Conservation (phyloP, 768 basidiomycete species). For the Butyriboletus loyo region DNA sequence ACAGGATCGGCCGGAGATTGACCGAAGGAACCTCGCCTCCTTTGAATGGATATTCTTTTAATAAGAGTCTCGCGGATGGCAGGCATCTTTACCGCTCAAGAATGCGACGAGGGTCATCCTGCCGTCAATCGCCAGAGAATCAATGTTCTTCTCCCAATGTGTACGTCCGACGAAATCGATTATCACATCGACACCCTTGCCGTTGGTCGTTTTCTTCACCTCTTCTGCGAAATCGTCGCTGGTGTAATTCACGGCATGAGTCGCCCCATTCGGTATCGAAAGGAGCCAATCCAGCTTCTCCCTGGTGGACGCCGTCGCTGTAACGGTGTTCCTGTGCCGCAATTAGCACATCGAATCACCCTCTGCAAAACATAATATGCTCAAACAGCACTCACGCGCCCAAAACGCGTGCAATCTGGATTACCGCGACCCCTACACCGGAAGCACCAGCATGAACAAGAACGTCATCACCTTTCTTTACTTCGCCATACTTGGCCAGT, state of each 20-base stretch:
- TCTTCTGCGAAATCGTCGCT: slow-evolving; percentile 75
- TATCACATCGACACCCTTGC: slow-evolving; percentile 76
- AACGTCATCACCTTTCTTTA: slow-evolving; percentile 70
- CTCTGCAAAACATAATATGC: background rate
- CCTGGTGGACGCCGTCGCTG: slow-evolving; percentile 80
- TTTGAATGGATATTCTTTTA: slow-evolving; percentile 29
- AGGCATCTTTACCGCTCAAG: slow-evolving; percentile 54
- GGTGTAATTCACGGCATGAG: slow-evolving; percentile 81
- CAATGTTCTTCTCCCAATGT: slow-evolving; percentile 73
- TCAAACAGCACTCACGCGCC: slow-evolving; percentile 57
- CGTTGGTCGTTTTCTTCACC: slow-evolving; percentile 63
- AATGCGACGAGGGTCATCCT: slow-evolving; percentile 67
- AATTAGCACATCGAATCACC: slow-evolving; percentile 7
- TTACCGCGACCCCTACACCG: slow-evolving; percentile 85
- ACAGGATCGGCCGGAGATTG: slow-evolving; percentile 66
- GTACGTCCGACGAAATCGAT: slow-evolving; percentile 81
- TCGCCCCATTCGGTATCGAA: slow-evolving; percentile 62
- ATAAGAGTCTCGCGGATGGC: slow-evolving; percentile 17
- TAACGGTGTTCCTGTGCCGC: slow-evolving; percentile 56
- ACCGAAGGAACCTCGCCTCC: slow-evolving; percentile 50
- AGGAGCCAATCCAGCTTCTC: slow-evolving; percentile 81
- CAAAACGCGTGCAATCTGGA: slow-evolving; percentile 74
- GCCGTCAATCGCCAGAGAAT: slow-evolving; percentile 66
- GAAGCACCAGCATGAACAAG: slow-evolving; percentile 91
- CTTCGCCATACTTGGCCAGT: slow-evolving; percentile 60